Evolutionary conservation across 75 land plant genomes (phyloP), one percentile per base, ranked within the genome.

Genomic region (Selaginella tamariscina): DNA sequence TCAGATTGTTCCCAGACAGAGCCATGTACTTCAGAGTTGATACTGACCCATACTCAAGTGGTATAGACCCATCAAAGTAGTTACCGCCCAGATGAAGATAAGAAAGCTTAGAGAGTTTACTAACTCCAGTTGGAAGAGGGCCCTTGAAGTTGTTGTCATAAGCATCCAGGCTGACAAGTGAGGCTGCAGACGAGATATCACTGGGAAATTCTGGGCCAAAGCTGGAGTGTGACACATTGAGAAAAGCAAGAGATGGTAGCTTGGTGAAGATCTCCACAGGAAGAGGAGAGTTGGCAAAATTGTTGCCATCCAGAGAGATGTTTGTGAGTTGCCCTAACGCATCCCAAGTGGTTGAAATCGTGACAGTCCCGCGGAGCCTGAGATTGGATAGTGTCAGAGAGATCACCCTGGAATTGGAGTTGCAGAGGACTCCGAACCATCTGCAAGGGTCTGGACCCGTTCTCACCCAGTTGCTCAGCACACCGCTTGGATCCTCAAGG

Each of bases 61-160:
- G 87, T 8, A 89, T 76, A 2, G 59, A 62, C 0, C 91, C 88
- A 0, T 68, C 30, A n/a, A 93, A 81, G 26, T 20, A 30, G 73
- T 86, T 93, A 33, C 75, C 75, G 2, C 79, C 78, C 31, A 93
- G 13, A 56, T 92, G 70, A 27, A 92, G 70, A 0, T 59, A n/a
- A 9, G 21, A 8, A n/a, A 59, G 62, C 23, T 8, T 8, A 9
- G 62, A 23, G 8, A 59, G 62, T 8, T 2, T 8, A 29, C 31
- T 0, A 60, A 70, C 29, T 79, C 73, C 75, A 2, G 29, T 65
- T 0, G 87, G 87, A 0, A 80, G 74, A 9, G 65, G 32, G 64
- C 81, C 83, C 26, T 65, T 32, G 65, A 82, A 32, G 32, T 77
- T 73, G 29, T 77, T 86, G 55, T 56, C 29, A 0, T 24, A 71